Evolutionary conservation across 2,329 filamentous ascomycete species (phyloP).

Genomic region (Fusarium camptoceras): DNA sequence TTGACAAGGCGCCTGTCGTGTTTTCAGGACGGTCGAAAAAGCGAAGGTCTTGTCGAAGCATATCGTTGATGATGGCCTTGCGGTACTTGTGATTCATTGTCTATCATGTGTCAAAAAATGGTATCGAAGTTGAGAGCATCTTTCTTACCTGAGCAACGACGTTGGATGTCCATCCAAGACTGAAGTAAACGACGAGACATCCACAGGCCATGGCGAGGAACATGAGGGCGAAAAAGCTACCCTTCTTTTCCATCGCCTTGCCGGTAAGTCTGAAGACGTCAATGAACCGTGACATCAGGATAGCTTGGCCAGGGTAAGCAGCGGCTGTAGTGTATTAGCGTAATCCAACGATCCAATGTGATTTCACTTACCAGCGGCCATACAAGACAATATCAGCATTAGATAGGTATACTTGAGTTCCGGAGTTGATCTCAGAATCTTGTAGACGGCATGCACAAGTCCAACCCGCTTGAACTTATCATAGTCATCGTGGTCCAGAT

Average conservation of each 20-base stretch:
- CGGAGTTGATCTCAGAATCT: not conserved
- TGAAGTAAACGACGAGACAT: not conserved
- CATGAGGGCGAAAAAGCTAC: slow-evolving; percentile 63
- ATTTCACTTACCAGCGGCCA: not conserved
- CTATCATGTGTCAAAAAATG: not conserved
- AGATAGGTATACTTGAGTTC: not conserved
- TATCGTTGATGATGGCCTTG: not conserved
- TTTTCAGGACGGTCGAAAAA: slow-evolving; percentile 54
- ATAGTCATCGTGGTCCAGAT: not conserved
- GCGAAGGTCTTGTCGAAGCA: slow-evolving; percentile 21
- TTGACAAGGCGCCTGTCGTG: slow-evolving; percentile 49
- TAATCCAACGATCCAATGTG: not conserved
- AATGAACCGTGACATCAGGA: slow-evolving; percentile 36
- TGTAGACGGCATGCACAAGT: not conserved
- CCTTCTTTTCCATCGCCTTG: slow-evolving; percentile 35
- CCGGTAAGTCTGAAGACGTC: slow-evolving; percentile 39
- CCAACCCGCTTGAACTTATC: not conserved
- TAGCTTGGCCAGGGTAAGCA: slow-evolving; percentile 5
- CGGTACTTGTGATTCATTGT: not conserved
- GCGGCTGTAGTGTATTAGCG: not conserved
- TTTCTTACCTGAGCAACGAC: not conserved
- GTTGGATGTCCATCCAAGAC: not conserved
- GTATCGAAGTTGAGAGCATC: not conserved
- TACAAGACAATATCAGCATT: not conserved
- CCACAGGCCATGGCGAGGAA: slow-evolving; percentile 54